Percentiles rank a stretch among this genome's conserved stretches.
These are phyloP conservation scores for Ambispora gerdemannii DNA, from an alignment of 192 early-diverging fungal genomes.

Conservation along the genomic window DNA sequence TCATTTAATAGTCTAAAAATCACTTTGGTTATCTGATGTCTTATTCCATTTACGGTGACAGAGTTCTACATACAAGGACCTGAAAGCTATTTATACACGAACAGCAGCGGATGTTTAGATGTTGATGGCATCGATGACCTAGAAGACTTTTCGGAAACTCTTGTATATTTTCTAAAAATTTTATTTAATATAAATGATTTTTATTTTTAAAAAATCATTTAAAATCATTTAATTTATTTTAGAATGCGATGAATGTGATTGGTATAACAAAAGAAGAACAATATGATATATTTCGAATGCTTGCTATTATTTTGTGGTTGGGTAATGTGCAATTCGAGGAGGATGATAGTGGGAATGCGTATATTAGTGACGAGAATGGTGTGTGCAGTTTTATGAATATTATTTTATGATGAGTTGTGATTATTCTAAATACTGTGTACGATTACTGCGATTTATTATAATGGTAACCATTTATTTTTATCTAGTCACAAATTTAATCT, in stretches of 20 bases:
- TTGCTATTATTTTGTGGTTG: slow-evolving; percentile 93
- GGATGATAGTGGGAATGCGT: slow-evolving; percentile 65
- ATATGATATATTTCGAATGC: slow-evolving; percentile 83
- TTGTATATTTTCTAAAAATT: slow-evolving; percentile 41
- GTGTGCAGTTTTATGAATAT: too few species aligned
- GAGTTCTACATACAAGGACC: slow-evolving; percentile 71
- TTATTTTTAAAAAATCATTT: neutral
- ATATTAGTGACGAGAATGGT: slow-evolving; percentile 59
- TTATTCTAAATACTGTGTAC: too few species aligned
- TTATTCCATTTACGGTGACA: slow-evolving; percentile 34
- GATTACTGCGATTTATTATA: too few species aligned
- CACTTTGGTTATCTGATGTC: neutral
- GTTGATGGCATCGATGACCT: slow-evolving; percentile 94
- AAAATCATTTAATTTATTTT: slow-evolving; percentile 1
- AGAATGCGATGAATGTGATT: slow-evolving; percentile 91
- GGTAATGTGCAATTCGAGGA: slow-evolving; percentile 92
- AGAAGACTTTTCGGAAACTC: slow-evolving; percentile 82
- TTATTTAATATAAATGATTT: neutral
- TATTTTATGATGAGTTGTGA: too few species aligned
- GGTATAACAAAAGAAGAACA: slow-evolving; percentile 79
- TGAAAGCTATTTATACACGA: slow-evolving; percentile 76
- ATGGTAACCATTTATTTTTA: too few species aligned
- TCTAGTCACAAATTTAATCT: slow-evolving; percentile 68
- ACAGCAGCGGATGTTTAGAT: slow-evolving; percentile 66
- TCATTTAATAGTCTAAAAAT: neutral